Base-by-base conservation (phyloP, 352 stramenopile genomes). In the Globisporangium sylvaticum region DNA sequence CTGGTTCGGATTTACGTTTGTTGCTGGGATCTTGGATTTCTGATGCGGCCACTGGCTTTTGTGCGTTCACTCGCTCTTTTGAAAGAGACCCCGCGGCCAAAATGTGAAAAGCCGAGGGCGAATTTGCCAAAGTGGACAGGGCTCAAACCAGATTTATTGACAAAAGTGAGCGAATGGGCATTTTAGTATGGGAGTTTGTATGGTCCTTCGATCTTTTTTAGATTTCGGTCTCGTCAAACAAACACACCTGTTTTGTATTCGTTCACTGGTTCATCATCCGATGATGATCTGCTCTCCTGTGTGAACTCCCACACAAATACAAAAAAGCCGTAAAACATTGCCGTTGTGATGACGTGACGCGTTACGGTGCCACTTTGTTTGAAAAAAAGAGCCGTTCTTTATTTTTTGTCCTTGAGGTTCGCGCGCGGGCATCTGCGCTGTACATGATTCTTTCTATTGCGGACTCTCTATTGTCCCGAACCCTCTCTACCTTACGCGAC, bases 331-430 rank as follows among this genome's bases (percentile, higher is more conserved):
- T 37, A 10, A 59, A 31, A 39, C 53, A 39, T 8, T 58, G 32
- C 27, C 2, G 20, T 4, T 25, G 20, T 24, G 46, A 54, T 54
- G 18, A 14, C 20, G 7, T 27, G 46, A 54, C 14, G 7, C 46
- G 46, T 27, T 54, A 44, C 8, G 8, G 42, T 48, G 15, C 39
- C 39, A 48, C 39, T 48, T 4, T 48, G 7, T 20, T 57, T 20
- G 4, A 8, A 55, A 34, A 20, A 34, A 57, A 57, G 52, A 57
- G 24, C 52, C 52, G 52, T 57, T 57, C 52, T 57, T 48, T 48
- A 48, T 34, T 57, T 57, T 57, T 57, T 1, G 9, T 27, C 48
- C 8, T 31, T 55, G 22, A 22, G 52, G 12, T n/a, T 34, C 24
- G 12, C 39, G 18, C 14, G 8, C 3, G 9, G 14, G 48, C 48